These are phyloP conservation scores for Inonotus obliquus DNA, from an alignment of 1,284 basidiomycete genomes.

Conservation along the genomic window DNA sequence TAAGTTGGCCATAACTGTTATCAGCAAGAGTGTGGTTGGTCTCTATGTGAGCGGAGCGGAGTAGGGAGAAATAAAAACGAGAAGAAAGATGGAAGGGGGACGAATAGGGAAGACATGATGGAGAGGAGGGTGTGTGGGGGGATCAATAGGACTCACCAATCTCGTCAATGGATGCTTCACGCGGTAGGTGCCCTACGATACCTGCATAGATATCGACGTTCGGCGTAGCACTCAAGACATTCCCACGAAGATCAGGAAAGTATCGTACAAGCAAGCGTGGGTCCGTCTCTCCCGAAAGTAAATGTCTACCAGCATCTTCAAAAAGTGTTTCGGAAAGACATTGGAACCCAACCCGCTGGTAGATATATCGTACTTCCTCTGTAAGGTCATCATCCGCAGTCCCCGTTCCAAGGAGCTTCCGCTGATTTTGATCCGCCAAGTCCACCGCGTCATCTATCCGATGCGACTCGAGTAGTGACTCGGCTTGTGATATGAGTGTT, in stretches of 20 bases:
- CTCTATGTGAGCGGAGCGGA: constrained; percentile 21
- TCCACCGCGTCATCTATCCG: constrained; percentile 59
- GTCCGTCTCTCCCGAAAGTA: constrained; percentile 69
- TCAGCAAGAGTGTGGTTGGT: constrained; percentile 49
- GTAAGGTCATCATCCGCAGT: constrained; percentile 22
- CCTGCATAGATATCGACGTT: constrained; percentile 60
- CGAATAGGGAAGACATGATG: constrained; percentile 22
- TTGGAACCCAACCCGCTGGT: constrained; percentile 73
- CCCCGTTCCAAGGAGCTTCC: constrained; percentile 47
- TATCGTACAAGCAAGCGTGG: constrained; percentile 73
- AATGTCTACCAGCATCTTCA: constrained; percentile 68
- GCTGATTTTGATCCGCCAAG: constrained; percentile 56
- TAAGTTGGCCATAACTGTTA: constrained; percentile 78
- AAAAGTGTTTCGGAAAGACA: constrained; percentile 70
- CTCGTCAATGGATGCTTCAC: constrained; percentile 60
- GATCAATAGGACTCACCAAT: constrained; percentile 55
- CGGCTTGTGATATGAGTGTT: constrained; percentile 69
- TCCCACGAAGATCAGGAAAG: constrained; percentile 65
- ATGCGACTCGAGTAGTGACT: constrained; percentile 62
- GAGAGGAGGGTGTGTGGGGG: background rate
- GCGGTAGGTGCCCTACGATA: constrained; percentile 59
- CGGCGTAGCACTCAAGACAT: constrained; percentile 46
- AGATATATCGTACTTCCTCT: constrained; percentile 69
- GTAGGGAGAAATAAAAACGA: constrained; percentile 23
- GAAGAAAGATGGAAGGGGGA: constrained; percentile 18